Base-by-base conservation (phyloP, 257 asterid species). In the Salvia miltiorrhiza region DNA sequence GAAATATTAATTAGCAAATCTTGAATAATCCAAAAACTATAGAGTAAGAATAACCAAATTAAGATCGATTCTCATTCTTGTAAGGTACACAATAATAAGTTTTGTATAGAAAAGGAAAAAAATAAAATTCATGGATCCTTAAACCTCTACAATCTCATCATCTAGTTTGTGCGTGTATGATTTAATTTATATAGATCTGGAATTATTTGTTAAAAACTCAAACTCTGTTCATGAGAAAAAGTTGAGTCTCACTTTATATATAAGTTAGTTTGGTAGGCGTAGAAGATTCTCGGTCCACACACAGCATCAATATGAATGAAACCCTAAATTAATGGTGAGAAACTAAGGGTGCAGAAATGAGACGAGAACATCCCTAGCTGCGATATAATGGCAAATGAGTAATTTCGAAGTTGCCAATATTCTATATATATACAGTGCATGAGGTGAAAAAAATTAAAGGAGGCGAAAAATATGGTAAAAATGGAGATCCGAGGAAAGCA, bases 311-410 rank as follows among this genome's bases (percentile, higher is more conserved):
- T 4, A 24, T 0, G 21, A 41, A 41, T 43, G 63, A 81, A 84
- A 79, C 90, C 93, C 88, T 84, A 82, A 73, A 20, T 55, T 21
- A 35, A 48, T 0, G 20, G 16, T 60, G 16, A 67, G 68, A 40
- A 39, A 26, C 39, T 9, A 64, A 33, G 20, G 60, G 2, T 39
- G 53, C 24, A 63, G 32, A 48, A 49, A 50, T 50, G 5, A 50
- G n/a, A 20, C 28, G 20, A 19, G 55, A 49, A 9, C 28, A 49
- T n/a, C n/a, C n/a, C n/a, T n/a, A 16, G 6, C 28, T 8, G 28
- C 57, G 57, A 69, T 37, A n/a, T n/a, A 19, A 43, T 30, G 35
- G 35, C 72, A 54, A 74, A 78, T 74, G 59, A 74, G 74, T 76
- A 75, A 78, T 78, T 30, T 4, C 17, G 11, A 20, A 21, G 44